A percentile compares a stretch with the other conserved stretches of the same genome.
phyloP scores from a whole-genome alignment of 1,139 yeast genomes.

The Yamadazyma triangularis region DNA sequence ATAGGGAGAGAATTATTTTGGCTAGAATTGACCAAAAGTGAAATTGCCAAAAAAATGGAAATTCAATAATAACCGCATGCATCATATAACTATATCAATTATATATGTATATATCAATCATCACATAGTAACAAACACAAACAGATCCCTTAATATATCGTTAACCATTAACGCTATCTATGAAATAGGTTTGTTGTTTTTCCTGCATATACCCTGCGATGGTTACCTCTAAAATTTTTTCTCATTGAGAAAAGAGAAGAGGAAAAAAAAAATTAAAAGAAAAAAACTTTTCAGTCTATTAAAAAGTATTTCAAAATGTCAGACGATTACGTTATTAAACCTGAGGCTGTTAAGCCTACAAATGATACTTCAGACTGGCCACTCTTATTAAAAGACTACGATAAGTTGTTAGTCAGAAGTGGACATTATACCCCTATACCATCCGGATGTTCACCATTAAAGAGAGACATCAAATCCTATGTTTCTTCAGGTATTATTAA shows the following conservation, averaged over 20 bases:
- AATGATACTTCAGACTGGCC: constrained; percentile 96
- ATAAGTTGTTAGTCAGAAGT: constrained; percentile 88
- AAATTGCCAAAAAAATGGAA: constrained; percentile 21
- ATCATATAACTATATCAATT: too few relatives aligned
- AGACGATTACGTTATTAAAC: constrained; percentile 78
- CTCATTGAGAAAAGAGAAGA: not conserved
- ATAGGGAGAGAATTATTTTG: constrained; percentile 76
- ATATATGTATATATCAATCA: too few relatives aligned
- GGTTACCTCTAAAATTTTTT: constrained; percentile 2
- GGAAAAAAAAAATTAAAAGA: too few relatives aligned
- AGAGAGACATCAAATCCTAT: constrained; percentile 88
- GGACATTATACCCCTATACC: constrained; percentile 98
- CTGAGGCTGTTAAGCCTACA: constrained; percentile 74
- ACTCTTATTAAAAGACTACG: constrained; percentile 85
- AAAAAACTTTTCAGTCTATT: constrained; percentile 11
- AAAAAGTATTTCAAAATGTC: constrained; percentile 31
- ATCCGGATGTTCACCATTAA: constrained; percentile 89
- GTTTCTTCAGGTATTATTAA: constrained; percentile 94
- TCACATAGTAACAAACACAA: too few relatives aligned
- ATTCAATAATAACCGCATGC: not conserved
- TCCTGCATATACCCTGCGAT: constrained; percentile 1
- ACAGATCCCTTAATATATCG: too few relatives aligned
- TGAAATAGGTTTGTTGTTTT: too few relatives aligned
- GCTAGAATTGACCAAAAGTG: constrained; percentile 35
- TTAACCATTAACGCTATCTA: too few relatives aligned